phyloP scores from a whole-genome alignment of 192 early-diverging fungal genomes.

The Coemansia sp. region DNA sequence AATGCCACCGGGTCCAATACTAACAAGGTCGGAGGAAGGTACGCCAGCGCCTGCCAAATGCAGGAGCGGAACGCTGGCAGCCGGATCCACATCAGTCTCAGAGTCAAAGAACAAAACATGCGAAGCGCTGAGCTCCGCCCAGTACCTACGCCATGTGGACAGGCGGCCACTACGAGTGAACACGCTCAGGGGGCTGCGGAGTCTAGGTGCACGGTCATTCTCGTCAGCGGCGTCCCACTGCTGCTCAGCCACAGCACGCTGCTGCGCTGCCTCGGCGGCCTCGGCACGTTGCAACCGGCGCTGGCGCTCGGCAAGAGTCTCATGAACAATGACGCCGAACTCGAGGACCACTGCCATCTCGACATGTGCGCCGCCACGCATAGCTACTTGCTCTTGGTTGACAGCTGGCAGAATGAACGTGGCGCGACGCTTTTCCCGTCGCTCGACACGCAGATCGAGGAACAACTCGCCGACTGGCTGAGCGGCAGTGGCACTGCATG shows the following conservation, averaged over 20 bases:
- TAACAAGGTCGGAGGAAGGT: conserved; percentile 50
- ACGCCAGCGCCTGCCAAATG: conserved; percentile 42
- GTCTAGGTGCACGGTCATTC: conserved; percentile 26
- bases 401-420: conserved; percentile 53
- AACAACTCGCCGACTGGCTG: conserved; percentile 57
- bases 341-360: conserved; percentile 56
- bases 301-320: conserved; percentile 38
- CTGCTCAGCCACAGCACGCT: conserved; percentile 24
- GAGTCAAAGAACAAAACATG: conserved; percentile 47
- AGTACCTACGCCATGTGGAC: conserved; percentile 58
- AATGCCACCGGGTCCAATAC: conserved; percentile 49
- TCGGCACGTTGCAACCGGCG: conserved; percentile 23
- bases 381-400: conserved; percentile 51
- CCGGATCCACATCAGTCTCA: conserved; percentile 33
- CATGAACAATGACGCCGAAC: conserved; percentile 56
- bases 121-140: conserved; percentile 47
- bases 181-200: conserved; percentile 50
- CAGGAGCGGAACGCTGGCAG: conserved; percentile 47
- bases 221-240: conserved; percentile 44
- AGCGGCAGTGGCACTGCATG: background rate
- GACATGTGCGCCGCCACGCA: conserved; percentile 56
- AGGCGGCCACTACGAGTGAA: conserved; percentile 53
- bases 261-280: conserved; percentile 17
- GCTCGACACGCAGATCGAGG: conserved; percentile 50
- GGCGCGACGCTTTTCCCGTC: conserved; percentile 47